Base-by-base conservation (phyloP, 1,139 yeast genomes). In the Debaryomyces udenii region DNA sequence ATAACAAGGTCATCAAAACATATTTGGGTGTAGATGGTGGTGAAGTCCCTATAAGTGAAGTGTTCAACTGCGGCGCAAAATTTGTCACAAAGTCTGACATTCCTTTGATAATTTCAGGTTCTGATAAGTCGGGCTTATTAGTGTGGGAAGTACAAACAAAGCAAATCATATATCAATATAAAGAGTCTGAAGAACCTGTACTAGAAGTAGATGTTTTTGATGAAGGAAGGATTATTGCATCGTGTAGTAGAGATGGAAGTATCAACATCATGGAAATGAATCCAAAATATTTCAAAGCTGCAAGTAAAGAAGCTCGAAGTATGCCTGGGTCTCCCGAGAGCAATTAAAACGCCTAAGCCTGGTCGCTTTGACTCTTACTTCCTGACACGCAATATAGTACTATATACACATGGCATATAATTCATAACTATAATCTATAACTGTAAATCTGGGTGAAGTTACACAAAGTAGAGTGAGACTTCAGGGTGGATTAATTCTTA, bases 111-210 rank as follows among this genome's bases (percentile, higher is more conserved):
- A 79, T 74, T 1, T 81, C 90, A 3, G 96, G 96, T 0, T 76
- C 85, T 39, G 93, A 86, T 42, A 48, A 55, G 2, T 82, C 85
- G 1, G 72, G 75, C 0, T 62, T 89, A 2, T 60, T 80, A 7
- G 64, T 88, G 27, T 90, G 96, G 96, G 83, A 87, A 53, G 72
- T 89, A 1, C 91, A 86, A 49, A 61, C 81, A 6, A 86, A 83
- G 56, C 63, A 72, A n/a, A 58, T 82, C 3, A 66, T 78, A 6
- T 67, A 60, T 20, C 61, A 59, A 30, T 50, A 76, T 13, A 53
- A 54, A n/a, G 44, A 61, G 3, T 41, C 65, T 1, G 54, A 55
- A 3, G 57, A 48, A 11, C 77, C 81, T 0, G 77, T 82, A 1
- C 60, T 82, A 44, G 74, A 75, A 37, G 67, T 82, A 3, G 82